Evolutionary conservation across 805 yeast genomes (phyloP), one percentile per base, ranked within the genome.

Genomic region (Wickerhamomyces hampshirensis): DNA sequence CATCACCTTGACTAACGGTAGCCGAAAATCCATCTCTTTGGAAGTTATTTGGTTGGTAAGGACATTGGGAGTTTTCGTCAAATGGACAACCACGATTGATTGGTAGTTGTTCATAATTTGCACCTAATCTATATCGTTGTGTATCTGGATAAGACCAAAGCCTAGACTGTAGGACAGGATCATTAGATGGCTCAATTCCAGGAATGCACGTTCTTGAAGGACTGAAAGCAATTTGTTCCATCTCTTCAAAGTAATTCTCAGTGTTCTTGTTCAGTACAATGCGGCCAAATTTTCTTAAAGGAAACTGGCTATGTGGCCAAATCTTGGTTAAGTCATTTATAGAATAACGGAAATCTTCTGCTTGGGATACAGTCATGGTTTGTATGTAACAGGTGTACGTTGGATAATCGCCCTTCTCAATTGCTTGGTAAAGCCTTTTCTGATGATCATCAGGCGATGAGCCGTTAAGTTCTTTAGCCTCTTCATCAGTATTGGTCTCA

Each of bases 61-160:
- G 87, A 59, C 84, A 76, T 18, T 60, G 53, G 34, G 51, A 28
- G 26, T 51, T 53, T 26, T 34, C 38, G 9, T 46, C 51, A 34
- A 54, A 52, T 16, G 59, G 54, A 33, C 60, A 48, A 28, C 73
- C 68, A 35, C 61, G 60, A 63, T 80, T 80, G 47, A 77, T 80
- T 6, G 86, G 86, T 44, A 80, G 60, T 53, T 80, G 86, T 38
- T 71, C 66, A 63, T 72, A 80, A 63, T 80, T 82, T 31, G 71
- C 60, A 40, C 89, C 89, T 51, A 82, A 69, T 61, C 91, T 74
- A 67, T 81, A 28, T 14, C 30, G 30, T 15, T 26, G 28, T 12
- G 28, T 26, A 26, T 26, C 28, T 26, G 28, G 28, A 14, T 26
- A 26, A 8, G 28, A 26, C 28, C 28, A 26, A 26, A 28, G 13